Evolutionary conservation across 164 flowering plant genomes (phyloP).

Genomic region (Warburgia ugandensis): DNA sequence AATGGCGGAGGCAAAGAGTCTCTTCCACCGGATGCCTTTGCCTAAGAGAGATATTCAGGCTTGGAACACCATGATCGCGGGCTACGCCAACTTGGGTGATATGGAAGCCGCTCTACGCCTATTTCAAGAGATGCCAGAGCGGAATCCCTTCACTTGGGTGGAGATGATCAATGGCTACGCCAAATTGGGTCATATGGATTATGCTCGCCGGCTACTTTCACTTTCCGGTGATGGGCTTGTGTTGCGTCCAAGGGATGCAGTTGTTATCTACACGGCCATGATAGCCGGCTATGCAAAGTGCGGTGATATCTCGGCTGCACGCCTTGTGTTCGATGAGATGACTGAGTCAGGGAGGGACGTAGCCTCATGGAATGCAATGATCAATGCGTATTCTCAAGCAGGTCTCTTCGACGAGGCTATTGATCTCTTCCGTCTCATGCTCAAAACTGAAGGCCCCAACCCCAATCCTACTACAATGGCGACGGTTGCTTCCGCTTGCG

Average conservation of each 20-base stretch:
- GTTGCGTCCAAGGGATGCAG: slow-evolving; percentile 1
- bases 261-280: slow-evolving; percentile 17
- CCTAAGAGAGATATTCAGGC: slow-evolving; percentile 13
- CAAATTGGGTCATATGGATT: slow-evolving; percentile 13
- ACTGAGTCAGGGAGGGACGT: slow-evolving; percentile 12
- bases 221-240: no score
- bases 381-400: slow-evolving; percentile 9
- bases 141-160: slow-evolving; percentile 13
- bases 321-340: slow-evolving; percentile 15
- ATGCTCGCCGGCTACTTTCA: slow-evolving; percentile 7
- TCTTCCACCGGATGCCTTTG: slow-evolving; percentile 12
- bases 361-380: slow-evolving; percentile 23
- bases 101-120: slow-evolving; percentile 14
- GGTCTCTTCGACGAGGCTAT: slow-evolving; percentile 13
- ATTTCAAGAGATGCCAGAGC: slow-evolving; percentile 14
- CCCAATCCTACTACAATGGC: slow-evolving; percentile 17
- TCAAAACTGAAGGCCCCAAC: not conserved
- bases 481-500: slow-evolving; percentile 9
- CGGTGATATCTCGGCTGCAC: slow-evolving; percentile 8
- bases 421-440: slow-evolving; percentile 15
- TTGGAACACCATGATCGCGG: slow-evolving; percentile 18
- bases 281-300: slow-evolving; percentile 17
- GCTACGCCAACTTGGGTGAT: slow-evolving; percentile 6
- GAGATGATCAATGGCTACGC: slow-evolving; percentile 17
- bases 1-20: not conserved